Evolutionary conservation across 2,329 filamentous ascomycete genomes (phyloP).

Genomic region (Cladosporium halotolerans): DNA sequence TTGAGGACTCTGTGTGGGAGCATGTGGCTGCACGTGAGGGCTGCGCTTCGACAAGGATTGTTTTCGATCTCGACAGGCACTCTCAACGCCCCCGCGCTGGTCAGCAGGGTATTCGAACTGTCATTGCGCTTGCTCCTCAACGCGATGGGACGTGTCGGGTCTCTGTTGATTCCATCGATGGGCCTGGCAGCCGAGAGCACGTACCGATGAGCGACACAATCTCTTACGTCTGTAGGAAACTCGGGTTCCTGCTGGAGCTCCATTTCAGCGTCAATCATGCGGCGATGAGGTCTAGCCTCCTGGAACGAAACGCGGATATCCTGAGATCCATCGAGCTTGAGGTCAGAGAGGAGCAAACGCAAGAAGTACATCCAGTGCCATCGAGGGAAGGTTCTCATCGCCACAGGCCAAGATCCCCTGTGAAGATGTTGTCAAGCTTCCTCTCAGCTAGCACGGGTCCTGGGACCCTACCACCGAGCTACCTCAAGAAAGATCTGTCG

Average conservation of each 20-base stretch:
- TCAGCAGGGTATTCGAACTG: slow-evolving; percentile 60
- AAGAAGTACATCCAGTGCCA: slow-evolving; percentile 19
- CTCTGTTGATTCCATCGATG: slow-evolving; percentile 60
- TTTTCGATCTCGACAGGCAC: slow-evolving; percentile 54
- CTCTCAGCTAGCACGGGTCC: slow-evolving; percentile 53
- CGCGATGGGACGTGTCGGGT: slow-evolving; percentile 52
- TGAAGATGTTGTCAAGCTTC: slow-evolving; percentile 82
- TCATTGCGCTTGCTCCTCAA: slow-evolving; percentile 54
- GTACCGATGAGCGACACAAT: slow-evolving; percentile 67
- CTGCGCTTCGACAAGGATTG: slow-evolving; percentile 50
- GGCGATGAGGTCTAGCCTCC: slow-evolving; percentile 58
- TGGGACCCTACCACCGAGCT: slow-evolving; percentile 23
- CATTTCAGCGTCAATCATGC: slow-evolving; percentile 64
- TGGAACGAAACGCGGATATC: slow-evolving; percentile 72
- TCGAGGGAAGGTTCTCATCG: slow-evolving; percentile 6
- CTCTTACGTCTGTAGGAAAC: slow-evolving; percentile 21
- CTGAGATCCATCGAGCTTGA: slow-evolving; percentile 56
- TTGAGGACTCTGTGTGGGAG: slow-evolving; percentile 61
- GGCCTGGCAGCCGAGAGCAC: slow-evolving; percentile 66
- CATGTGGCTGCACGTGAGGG: slow-evolving; percentile 59
- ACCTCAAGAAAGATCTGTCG: slow-evolving; percentile 25
- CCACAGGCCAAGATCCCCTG: slow-evolving; percentile 67
- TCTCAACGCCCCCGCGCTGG: slow-evolving; percentile 32
- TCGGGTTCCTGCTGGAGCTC: slow-evolving; percentile 30
- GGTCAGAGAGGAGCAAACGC: slow-evolving; percentile 37